Evolutionary conservation across 441 rosid species (phyloP), one percentile per base, ranked within the genome.

Genomic region (Erodium texanum): DNA sequence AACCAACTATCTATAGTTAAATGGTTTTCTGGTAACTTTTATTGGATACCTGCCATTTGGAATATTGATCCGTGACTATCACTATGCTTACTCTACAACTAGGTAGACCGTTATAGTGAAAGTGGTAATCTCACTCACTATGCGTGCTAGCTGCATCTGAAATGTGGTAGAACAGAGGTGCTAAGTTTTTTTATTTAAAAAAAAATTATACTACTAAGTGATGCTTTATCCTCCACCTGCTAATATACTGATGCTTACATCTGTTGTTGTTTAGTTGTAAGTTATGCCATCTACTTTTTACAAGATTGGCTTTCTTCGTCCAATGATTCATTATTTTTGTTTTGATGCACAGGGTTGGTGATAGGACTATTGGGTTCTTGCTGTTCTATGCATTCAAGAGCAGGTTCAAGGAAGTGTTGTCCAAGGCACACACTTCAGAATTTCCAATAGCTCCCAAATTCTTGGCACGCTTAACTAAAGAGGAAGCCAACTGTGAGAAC

Each of bases 351-450:
- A 90, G 94, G 70, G 87, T 84, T 64, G 74, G 85, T 43, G 97
- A 90, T 77, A 83, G 85, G 75, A 87, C 89, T 15, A 72, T 90
- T 0, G 91, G 88, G 22, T 71, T 84, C 68, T 83, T 93, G 79
- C 84, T 87, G 38, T 74, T 86, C 36, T 86, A 85, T 18, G 87
- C 97, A 29, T 93, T 90, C 75, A 82, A 79, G 73, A 83, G 78
- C 75, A 76, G 91, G 69, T 90, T 89, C 54, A 87, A 93, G 80
- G 91, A 87, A 74, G 82, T 83, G 10, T 78, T 90, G 24, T 76
- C 88, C 63, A 93, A 86, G 84, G 94, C 92, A 68, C 93, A 81
- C 82, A 84, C 97, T 1, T 80, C 81, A 58, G 83, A 88, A 74
- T 82, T 77, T 76, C 76, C 82, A 68, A 75, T 85, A 27, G 79